Conservation (phyloP, 371 early-diverging fungal genomes). For the Rhizopus arrhizus region DNA sequence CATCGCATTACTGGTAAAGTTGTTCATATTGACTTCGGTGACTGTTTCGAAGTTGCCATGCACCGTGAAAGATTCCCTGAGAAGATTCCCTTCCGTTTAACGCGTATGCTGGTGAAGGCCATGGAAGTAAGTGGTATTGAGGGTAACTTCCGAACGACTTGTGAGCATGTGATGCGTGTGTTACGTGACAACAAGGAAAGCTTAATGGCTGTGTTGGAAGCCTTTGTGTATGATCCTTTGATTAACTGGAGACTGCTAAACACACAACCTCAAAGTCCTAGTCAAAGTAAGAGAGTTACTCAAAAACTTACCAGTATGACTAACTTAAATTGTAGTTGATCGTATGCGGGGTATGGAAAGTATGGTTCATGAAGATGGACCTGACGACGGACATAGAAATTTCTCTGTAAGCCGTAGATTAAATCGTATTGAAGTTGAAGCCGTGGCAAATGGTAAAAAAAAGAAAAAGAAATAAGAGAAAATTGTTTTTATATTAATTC, state of each 20-base stretch:
- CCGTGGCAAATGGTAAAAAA: constrained; percentile 50
- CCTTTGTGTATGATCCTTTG: constrained; percentile 97
- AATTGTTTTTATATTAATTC: background rate
- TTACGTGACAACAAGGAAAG: constrained; percentile 94
- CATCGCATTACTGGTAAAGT: constrained; percentile 93
- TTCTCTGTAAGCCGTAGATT: constrained; percentile 53
- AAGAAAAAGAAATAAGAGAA: background rate
- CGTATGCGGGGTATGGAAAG: constrained; percentile 47
- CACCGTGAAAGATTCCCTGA: constrained; percentile 98
- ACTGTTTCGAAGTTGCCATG: constrained; percentile 98
- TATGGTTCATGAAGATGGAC: constrained; percentile 41
- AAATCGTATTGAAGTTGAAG: constrained; percentile 52
- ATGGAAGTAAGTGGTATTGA: constrained; percentile 98
- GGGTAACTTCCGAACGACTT: constrained; percentile 94
- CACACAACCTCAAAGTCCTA: constrained; percentile 47
- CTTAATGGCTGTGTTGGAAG: constrained; percentile 97
- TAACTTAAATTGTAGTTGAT: constrained; percentile 21
- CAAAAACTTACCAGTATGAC: too few relatives aligned
- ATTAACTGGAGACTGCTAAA: constrained; percentile 87
- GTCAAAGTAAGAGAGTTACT: constrained; percentile 34
- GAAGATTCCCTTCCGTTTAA: constrained; percentile 96
- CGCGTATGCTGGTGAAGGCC: constrained; percentile 97
- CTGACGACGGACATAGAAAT: constrained; percentile 47
- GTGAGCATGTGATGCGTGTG: constrained; percentile 96
- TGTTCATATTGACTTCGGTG: constrained; percentile 99